Conservation (phyloP, 257 asterid species). For the Nicotiana knightiana region DNA sequence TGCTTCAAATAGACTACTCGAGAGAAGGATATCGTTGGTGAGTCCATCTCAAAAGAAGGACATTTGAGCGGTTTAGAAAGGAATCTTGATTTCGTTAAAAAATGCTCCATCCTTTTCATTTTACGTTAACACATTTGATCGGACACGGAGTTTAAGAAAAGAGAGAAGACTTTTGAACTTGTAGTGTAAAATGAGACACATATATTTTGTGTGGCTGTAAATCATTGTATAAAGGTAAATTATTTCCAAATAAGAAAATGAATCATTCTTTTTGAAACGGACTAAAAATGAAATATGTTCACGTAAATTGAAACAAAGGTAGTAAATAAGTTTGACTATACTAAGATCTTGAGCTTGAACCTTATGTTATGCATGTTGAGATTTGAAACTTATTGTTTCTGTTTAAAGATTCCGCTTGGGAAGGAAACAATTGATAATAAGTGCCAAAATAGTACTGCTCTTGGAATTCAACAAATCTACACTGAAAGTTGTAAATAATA, state of each 20-base stretch:
- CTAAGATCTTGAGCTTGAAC: background rate
- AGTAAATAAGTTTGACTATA: background rate
- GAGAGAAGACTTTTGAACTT: too few relatives aligned
- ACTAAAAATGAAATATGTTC: too few relatives aligned
- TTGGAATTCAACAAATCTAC: background rate
- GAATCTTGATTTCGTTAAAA: conserved; percentile 13
- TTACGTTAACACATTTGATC: too few relatives aligned
- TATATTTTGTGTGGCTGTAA: too few relatives aligned
- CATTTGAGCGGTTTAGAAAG: conserved; percentile 8
- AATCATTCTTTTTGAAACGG: too few relatives aligned
- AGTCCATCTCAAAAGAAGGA: conserved; percentile 23
- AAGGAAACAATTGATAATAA: background rate
- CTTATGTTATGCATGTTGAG: background rate
- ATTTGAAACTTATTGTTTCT: background rate
- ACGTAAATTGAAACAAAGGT: too few relatives aligned
- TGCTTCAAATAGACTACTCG: conserved; percentile 15
- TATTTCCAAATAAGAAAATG: too few relatives aligned
- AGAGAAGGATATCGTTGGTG: conserved; percentile 16
- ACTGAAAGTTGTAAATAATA: too few relatives aligned
- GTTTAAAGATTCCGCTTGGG: background rate
- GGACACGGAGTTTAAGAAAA: too few relatives aligned
- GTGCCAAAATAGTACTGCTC: background rate
- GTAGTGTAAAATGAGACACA: too few relatives aligned
- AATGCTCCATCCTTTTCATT: background rate
- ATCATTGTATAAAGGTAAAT: too few relatives aligned